phyloP scores from a whole-genome alignment of 1,139 yeast species.

The Hemisphaericaspora subhashii region DNA sequence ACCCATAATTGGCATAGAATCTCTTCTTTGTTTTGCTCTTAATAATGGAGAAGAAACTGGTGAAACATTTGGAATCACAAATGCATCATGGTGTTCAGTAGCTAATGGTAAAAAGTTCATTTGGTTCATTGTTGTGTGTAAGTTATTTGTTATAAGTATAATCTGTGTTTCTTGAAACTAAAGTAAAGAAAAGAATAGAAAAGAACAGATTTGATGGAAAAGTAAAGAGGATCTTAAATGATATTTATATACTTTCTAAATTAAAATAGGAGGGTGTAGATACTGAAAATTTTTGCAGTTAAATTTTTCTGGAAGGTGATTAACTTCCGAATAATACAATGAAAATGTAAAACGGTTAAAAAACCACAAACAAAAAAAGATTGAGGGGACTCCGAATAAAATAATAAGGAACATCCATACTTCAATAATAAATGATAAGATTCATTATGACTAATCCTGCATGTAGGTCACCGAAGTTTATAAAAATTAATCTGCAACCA shows the following conservation, averaged over 20 bases:
- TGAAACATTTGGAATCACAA: constrained; percentile 62
- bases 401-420: background rate
- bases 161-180: too few species aligned
- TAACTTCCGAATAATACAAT: background rate
- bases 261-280: background rate
- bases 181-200: background rate
- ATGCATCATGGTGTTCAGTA: constrained; percentile 58
- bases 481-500: background rate
- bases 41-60: constrained; percentile 50
- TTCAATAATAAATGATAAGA: background rate
- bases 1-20: constrained; percentile 12
- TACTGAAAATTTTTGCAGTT: background rate
- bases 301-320: too few species aligned
- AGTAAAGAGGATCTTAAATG: background rate
- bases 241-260: too few species aligned
- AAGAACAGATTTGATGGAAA: constrained; percentile 1
- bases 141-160: background rate
- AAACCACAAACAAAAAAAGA: too few species aligned
- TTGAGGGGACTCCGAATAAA: constrained; percentile 1
- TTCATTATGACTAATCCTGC: background rate
- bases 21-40: constrained; percentile 15
- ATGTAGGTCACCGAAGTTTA: background rate
- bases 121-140: constrained; percentile 3
- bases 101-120: constrained; percentile 40
- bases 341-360: background rate